Conservation (phyloP, 192 early-diverging fungal genomes). For the Globomyces pollinis-pini region DNA sequence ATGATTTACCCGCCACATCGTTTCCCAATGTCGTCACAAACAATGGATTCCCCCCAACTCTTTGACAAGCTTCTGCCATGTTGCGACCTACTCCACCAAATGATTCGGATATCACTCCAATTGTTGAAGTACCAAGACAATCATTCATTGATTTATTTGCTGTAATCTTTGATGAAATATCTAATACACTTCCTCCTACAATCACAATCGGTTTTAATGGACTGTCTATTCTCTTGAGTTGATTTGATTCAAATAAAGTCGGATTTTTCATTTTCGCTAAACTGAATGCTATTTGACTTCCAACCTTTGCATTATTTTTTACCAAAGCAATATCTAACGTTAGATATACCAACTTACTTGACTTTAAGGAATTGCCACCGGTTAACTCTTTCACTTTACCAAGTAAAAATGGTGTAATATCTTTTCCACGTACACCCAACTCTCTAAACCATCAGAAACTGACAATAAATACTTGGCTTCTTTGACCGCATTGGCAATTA, state of each 20-base stretch:
- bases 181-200: slow-evolving; percentile 79
- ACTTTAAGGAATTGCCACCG: slow-evolving; percentile 63
- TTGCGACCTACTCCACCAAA: slow-evolving; percentile 92
- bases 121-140: slow-evolving; percentile 62
- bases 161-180: slow-evolving; percentile 59
- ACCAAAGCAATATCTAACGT: slow-evolving; percentile 71
- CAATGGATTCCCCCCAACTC: slow-evolving; percentile 51
- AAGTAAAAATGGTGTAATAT: slow-evolving; percentile 90
- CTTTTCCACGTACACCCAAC: slow-evolving; percentile 69
- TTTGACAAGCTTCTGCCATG: slow-evolving; percentile 70
- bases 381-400: slow-evolving; percentile 78
- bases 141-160: neutral
- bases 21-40: slow-evolving; percentile 65
- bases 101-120: slow-evolving; percentile 56
- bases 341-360: slow-evolving; percentile 47
- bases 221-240: neutral
- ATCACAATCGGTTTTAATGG: slow-evolving; percentile 65
- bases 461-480: too few species aligned
- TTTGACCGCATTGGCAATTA: slow-evolving; percentile 60
- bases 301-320: slow-evolving; percentile 84
- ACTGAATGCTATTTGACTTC: slow-evolving; percentile 65
- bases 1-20: slow-evolving; percentile 55
- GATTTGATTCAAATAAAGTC: neutral
- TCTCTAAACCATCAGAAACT: too few species aligned
- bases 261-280: slow-evolving; percentile 22